Evolutionary conservation across 441 rosid genomes (phyloP), one percentile per base, ranked within the genome.

Genomic region (Pelargonium australe): DNA sequence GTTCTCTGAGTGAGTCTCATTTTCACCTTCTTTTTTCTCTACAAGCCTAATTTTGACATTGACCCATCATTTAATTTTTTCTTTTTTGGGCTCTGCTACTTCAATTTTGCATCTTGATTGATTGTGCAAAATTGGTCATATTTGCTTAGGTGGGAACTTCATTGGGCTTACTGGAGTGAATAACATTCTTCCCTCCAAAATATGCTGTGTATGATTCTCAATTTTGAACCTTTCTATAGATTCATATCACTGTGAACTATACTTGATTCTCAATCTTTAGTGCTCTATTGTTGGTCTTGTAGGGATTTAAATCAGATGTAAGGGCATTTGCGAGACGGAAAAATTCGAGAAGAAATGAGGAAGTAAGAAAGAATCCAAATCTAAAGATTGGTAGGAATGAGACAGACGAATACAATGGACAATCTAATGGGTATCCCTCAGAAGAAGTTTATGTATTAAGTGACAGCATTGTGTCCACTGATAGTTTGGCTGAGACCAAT

Each of bases 321-420:
- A 61, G 68, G 51, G 77, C 72, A 11, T 82, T 78, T 69, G 85
- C 88, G 0, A 83, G 82, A 73, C 82, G 80, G 68, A 86, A 84
- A 79, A 87, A 80, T 72, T 73, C 67, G 3, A 82, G 65, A 71
- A 81, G 72, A 70, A 63, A 78, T 51, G 64, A 74, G 41, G 70
- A 78, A 72, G 76, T 49, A 9, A 45, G 70, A 66, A 76, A 80
- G 75, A 77, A 51, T 66, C 41, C 62, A 40, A 61, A 66, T 67
- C 53, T 66, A 62, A 64, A 68, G 63, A 69, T 68, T 41, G 23
- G 68, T 20, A 74, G 64, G 68, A 68, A 65, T 72, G 71, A 23
- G 44, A 43, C 69, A 62, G 71, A 77, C 55, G 85, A 78, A 65
- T 68, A 44, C 57, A 71, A 71, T 25, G 73, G 65, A 14, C 72